Percentiles rank a stretch among this genome's conserved stretches.
Evolutionary conservation across 345 rosid genomes (phyloP).

Genomic region (Barbarea vulgaris): DNA sequence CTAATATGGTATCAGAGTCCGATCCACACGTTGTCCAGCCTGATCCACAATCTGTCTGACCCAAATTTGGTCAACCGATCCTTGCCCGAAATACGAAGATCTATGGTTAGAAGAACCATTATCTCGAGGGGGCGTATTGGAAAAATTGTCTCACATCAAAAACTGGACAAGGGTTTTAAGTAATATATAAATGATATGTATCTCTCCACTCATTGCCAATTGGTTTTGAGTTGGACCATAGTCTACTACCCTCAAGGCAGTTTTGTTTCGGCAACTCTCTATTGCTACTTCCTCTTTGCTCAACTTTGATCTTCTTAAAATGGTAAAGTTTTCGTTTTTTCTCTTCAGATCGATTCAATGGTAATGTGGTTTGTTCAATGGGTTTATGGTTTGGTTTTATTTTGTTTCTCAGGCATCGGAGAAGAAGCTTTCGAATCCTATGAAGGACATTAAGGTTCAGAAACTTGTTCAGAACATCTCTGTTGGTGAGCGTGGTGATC

Average conservation of each 20-base stretch:
- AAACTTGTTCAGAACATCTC: conserved; percentile 86
- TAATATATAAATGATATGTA: too few species aligned
- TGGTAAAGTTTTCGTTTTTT: conserved; percentile 19
- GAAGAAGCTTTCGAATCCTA: conserved; percentile 84
- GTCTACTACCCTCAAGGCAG: conserved; percentile 24
- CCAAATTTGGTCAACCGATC: too few species aligned
- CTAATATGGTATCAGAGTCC: too few species aligned
- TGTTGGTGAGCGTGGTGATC: conserved; percentile 92
- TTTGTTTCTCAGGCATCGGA: conserved; percentile 62
- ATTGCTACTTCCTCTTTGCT: not conserved
- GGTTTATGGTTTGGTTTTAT: not conserved
- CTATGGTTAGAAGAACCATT: too few species aligned
- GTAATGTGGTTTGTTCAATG: not conserved
- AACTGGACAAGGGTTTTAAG: too few species aligned
- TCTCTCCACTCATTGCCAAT: too few species aligned
- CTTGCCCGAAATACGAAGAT: too few species aligned
- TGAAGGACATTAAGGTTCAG: conserved; percentile 92
- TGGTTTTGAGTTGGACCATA: too few species aligned
- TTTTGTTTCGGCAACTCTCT: conserved; percentile 25
- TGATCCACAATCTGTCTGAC: too few species aligned
- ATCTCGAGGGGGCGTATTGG: too few species aligned
- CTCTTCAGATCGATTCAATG: not conserved
- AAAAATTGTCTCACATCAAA: too few species aligned
- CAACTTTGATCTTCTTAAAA: conserved; percentile 15
- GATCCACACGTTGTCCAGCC: too few species aligned